Base-by-base conservation (phyloP, 176 grass and related monocot species). In the Thalia dealbata region DNA sequence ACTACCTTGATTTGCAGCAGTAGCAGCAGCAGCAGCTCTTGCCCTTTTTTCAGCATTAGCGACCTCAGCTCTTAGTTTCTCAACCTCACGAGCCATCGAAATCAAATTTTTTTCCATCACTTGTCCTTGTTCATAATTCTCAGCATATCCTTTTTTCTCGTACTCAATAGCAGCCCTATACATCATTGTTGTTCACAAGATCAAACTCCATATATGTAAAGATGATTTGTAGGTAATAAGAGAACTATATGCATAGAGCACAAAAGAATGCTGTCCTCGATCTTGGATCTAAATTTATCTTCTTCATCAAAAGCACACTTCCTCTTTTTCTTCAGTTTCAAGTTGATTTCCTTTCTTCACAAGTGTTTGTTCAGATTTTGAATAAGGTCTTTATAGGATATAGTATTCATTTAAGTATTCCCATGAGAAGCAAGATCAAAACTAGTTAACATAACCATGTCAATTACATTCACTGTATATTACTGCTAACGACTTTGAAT, bases 111-210 rank as follows among this genome's bases (percentile, higher is more conserved):
- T 92, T 76, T 92, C 86, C 86, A 92, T 88, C 26, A 86, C 90
- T 61, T 92, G 86, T 63, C 90, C 90, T 54, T 92, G 90, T 72
- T 86, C 86, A 79, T 88, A 92, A 81, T 74, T 92, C 69, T 88
- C 83, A n/a, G 81, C 78, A 78, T 92, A 92, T 71, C 90, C 86
- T 81, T 92, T 92, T 78, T 92, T 92, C 81, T 92, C 90, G 84
- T 83, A 74, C 50, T 92, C 90, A 77, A 86, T 88, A 78, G 81
- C 81, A 79, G 83, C 83, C 82, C 90, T 92, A 79, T 55, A 71
- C 9, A 71, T 74, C 56, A 25, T 72, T 51, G 18, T 72, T 52
- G 44, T 7, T 69, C 65, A 69, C 51, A 81, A 30, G n/a, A 51
- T 52, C 15, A 72, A 28, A 52, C 4, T 54, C 19, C 32, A 19